phyloP scores from a whole-genome alignment of 192 early-diverging fungal genomes.

The Gigaspora rosea region DNA sequence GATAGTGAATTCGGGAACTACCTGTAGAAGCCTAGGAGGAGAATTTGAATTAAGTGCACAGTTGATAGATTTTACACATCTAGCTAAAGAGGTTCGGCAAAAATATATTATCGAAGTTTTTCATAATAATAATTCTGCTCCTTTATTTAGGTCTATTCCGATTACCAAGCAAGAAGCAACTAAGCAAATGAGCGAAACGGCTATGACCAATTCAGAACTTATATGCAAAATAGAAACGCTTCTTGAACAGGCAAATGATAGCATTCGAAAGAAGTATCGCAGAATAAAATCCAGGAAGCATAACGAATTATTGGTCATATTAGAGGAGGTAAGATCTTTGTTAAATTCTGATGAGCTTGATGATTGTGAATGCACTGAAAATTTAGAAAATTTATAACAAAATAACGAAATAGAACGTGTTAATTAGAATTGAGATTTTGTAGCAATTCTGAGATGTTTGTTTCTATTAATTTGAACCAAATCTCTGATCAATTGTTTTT shows the following conservation, averaged over 20 bases:
- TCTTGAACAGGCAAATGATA: conserved; percentile 26
- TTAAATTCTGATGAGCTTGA: too few relatives aligned
- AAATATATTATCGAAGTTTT: conserved; percentile 27
- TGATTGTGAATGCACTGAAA: background rate
- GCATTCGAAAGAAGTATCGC: conserved; percentile 2
- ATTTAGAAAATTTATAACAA: too few relatives aligned
- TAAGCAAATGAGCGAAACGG: background rate
- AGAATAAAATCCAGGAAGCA: conserved; percentile 7
- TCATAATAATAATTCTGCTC: conserved; percentile 11
- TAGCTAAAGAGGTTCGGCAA: conserved; percentile 6
- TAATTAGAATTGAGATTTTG: too few relatives aligned
- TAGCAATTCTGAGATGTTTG: too few relatives aligned
- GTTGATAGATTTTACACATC: background rate
- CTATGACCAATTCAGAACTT: conserved; percentile 8
- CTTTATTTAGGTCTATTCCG: conserved; percentile 27
- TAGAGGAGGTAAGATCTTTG: background rate
- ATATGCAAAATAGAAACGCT: conserved; percentile 21
- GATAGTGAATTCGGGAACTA: background rate
- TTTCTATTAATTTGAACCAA: too few relatives aligned
- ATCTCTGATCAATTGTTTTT: background rate
- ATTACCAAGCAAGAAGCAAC: conserved; percentile 18
- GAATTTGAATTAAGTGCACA: conserved; percentile 19
- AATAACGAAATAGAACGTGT: too few relatives aligned
- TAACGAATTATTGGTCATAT: conserved; percentile 10
- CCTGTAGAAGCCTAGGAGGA: background rate